These are phyloP conservation scores for Neonectria faginata DNA, from an alignment of 2,329 filamentous ascomycete species.

Conservation along the genomic window DNA sequence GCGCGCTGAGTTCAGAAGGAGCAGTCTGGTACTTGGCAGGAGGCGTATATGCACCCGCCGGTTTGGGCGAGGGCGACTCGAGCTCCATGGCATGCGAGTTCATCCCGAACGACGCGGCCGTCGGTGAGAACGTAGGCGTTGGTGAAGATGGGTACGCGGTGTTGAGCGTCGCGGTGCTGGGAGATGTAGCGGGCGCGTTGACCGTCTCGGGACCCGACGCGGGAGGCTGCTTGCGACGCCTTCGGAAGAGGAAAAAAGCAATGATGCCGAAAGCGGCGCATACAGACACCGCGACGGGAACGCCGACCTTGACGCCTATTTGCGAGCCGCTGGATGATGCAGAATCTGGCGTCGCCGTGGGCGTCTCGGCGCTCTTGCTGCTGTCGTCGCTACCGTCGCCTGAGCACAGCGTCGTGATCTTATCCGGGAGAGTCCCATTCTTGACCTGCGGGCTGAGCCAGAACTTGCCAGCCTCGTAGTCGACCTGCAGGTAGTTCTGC, in stretches of 20 bases:
- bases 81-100: neutral
- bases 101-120: neutral
- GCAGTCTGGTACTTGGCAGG: neutral
- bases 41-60: neutral
- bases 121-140: neutral
- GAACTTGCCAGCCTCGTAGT: conserved; percentile 17
- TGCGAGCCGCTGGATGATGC: neutral
- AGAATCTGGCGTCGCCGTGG: neutral
- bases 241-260: conserved; percentile 17
- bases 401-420: conserved; percentile 14
- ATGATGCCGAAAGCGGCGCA: conserved; percentile 12
- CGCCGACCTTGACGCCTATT: conserved; percentile 20
- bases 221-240: conserved; percentile 4
- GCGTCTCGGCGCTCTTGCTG: neutral
- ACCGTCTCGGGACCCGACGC: neutral
- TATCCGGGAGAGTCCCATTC: conserved; percentile 19
- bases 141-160: too few species aligned
- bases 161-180: conserved; percentile 7
- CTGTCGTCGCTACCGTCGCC: neutral
- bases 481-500: conserved; percentile 20
- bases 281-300: conserved; percentile 6
- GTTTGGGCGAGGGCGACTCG: neutral
- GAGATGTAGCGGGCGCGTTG: neutral
- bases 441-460: conserved; percentile 24
- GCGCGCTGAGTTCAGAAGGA: conserved; percentile 16